Percentiles rank a stretch among this genome's conserved stretches.
These are phyloP conservation scores for Colletotrichum falcatum DNA, from an alignment of 2,329 filamentous ascomycete genomes.

Conservation along the genomic window DNA sequence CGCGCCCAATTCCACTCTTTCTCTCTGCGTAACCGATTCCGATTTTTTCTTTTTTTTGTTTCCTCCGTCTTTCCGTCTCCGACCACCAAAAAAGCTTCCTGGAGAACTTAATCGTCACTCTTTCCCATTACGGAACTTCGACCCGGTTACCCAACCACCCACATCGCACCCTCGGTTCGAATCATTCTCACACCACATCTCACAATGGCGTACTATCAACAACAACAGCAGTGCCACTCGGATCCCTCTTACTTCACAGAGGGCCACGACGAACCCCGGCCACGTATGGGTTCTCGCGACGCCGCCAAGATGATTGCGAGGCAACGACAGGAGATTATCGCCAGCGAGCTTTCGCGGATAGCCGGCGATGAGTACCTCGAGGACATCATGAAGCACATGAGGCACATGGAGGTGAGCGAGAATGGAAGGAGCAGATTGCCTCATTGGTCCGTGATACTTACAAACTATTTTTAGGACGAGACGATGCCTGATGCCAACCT, in stretches of 20 bases:
- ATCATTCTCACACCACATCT: conserved; percentile 46
- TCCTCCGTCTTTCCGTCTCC: conserved; percentile 31
- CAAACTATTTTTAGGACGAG: conserved; percentile 66
- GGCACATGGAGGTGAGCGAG: conserved; percentile 85
- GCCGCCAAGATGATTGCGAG: conserved; percentile 82
- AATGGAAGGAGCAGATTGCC: not conserved
- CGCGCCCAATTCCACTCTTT: conserved; percentile 40
- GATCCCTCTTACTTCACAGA: conserved; percentile 68
- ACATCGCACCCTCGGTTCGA: conserved; percentile 47
- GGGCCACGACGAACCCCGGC: conserved; percentile 61
- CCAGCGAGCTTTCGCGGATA: conserved; percentile 86
- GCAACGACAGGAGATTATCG: conserved; percentile 88
- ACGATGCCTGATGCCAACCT: conserved; percentile 96
- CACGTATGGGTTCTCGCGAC: conserved; percentile 78
- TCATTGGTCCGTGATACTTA: conserved; percentile 6
- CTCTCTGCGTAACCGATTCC: conserved; percentile 33
- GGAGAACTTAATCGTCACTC: conserved; percentile 50
- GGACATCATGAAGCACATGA: conserved; percentile 94
- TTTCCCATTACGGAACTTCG: conserved; percentile 56
- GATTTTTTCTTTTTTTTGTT: conserved; percentile 10
- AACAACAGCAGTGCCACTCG: conserved; percentile 46
- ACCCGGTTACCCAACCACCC: conserved; percentile 40
- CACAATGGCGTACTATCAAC: conserved; percentile 62
- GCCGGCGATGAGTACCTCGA: conserved; percentile 93
- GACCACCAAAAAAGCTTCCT: conserved; percentile 41